Base-by-base conservation (phyloP, 2,329 filamentous ascomycete species). In the Epicoccum sorghinum region DNA sequence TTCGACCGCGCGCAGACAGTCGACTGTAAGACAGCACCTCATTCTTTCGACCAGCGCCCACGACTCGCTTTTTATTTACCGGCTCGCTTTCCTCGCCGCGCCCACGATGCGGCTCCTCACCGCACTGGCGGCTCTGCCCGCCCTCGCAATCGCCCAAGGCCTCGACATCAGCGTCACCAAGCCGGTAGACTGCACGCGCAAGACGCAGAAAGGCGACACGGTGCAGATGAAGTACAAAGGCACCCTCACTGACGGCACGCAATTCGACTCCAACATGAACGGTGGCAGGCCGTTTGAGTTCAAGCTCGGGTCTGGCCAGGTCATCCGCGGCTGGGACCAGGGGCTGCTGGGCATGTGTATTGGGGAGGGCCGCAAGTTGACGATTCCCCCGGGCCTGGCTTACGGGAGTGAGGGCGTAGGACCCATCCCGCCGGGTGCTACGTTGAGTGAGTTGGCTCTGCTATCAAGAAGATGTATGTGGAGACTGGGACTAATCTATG, bases 291-390 rank as follows among this genome's bases (percentile, higher is more conserved):
- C 95, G 5, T 86, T 99, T 70, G 79, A 74, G 58, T 98, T 99
- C 79, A 86, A 80, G 59, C 80, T 99, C 29, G 95, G 95, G 32
- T 78, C 79, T 23, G 90, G 91, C 39, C 84, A 89, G 74, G 95
- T 98, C 45, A 99, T 99, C 74, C 88, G 90, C 79, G 93, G 93
- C 71, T 97, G 93, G 93, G 93, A 98, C 68, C 78, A 96, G 72
- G 93, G 93, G 44, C 83, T 98, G 35, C 67, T 95, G 48, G 90
- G 90, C 70, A 97, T 98, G 93, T 98, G 95, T 78, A 89, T 96
- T 66, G 93, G 95, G 59, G 93, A 98, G 82, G 93, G 93, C 82
- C 85, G 77, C 76, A 93, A 86, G 50, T 79, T 99, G 75, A 97
- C 89, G 18, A 95, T 99, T 52, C 91, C 92, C n/a, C 91, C 93